phyloP scores from a whole-genome alignment of 2,329 filamentous ascomycete genomes.

The Paecilomyces dactylethromorphus region DNA sequence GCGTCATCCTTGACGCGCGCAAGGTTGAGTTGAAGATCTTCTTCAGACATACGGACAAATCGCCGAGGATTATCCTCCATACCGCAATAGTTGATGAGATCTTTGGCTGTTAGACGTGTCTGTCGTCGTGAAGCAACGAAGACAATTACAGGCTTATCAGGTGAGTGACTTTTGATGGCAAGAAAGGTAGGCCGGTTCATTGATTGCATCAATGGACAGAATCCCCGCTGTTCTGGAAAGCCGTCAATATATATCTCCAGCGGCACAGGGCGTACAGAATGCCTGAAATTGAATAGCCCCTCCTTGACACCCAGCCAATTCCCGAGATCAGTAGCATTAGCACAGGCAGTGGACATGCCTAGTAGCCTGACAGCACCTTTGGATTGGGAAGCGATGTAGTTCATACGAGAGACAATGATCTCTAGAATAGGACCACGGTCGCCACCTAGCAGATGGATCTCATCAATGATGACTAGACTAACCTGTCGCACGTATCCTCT shows the following conservation, averaged over 20 bases:
- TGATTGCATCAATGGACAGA: constrained; percentile 96
- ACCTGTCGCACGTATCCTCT: constrained; percentile 94
- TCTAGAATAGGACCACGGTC: constrained; percentile 96
- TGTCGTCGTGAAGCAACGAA: constrained; percentile 95
- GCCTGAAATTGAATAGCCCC: constrained; percentile 91
- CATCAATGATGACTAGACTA: constrained; percentile 93
- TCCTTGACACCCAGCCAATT: constrained; percentile 98
- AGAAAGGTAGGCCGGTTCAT: constrained; percentile 98
- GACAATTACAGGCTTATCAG: constrained; percentile 94
- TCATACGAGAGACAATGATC: constrained; percentile 92
- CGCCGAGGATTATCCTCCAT: constrained; percentile 97
- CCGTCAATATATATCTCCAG: constrained; percentile 96
- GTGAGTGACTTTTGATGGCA: constrained; percentile 93
- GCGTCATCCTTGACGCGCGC: constrained; percentile 87
- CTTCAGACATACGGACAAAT: constrained; percentile 90
- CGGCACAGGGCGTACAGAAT: constrained; percentile 93
- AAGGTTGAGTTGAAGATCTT: constrained; percentile 85
- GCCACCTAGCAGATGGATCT: constrained; percentile 94
- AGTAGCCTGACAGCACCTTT: constrained; percentile 82
- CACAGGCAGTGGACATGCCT: constrained; percentile 98
- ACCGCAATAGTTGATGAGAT: constrained; percentile 93
- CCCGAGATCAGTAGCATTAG: constrained; percentile 85
- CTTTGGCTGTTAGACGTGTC: constrained; percentile 89
- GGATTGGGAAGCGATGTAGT: constrained; percentile 93
- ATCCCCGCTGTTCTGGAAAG: constrained; percentile 89